phyloP scores from a whole-genome alignment of 768 basidiomycete species.

The Boletus bicolor region DNA sequence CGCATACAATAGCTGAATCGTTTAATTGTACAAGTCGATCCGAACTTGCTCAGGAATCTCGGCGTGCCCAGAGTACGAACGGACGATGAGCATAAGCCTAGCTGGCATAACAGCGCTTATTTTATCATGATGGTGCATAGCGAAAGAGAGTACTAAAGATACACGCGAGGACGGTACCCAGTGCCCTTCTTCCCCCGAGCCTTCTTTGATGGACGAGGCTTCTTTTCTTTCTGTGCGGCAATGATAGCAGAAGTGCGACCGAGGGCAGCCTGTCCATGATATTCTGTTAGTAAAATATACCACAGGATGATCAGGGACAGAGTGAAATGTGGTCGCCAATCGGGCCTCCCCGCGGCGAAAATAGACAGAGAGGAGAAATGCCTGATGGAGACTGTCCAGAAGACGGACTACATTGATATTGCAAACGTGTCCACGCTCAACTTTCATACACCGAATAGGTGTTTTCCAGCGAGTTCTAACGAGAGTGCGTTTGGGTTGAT shows the following conservation, averaged over 20 bases:
- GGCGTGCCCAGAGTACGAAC: background rate
- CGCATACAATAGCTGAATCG: background rate
- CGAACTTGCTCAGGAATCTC: conserved; percentile 1
- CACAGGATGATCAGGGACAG: conserved; percentile 32
- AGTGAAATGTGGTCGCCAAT: conserved; percentile 24
- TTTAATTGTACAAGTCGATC: conserved; percentile 22
- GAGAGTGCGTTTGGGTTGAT: conserved; percentile 57
- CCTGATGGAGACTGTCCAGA: conserved; percentile 21
- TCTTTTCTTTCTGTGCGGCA: conserved; percentile 68
- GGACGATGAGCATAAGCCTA: background rate
- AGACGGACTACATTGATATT: conserved; percentile 45
- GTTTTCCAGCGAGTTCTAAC: conserved; percentile 89
- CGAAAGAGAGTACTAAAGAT: conserved; percentile 20
- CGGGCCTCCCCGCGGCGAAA: conserved; percentile 30
- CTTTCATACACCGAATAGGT: conserved; percentile 65
- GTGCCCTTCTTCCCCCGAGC: conserved; percentile 62
- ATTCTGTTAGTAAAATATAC: conserved; percentile 42
- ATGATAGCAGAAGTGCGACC: conserved; percentile 74
- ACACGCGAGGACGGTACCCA: conserved; percentile 24
- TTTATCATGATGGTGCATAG: conserved; percentile 24
- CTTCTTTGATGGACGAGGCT: conserved; percentile 65
- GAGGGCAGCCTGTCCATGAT: conserved; percentile 56
- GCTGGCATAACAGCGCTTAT: conserved; percentile 10
- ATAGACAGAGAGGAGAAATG: conserved; percentile 29
- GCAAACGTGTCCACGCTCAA: conserved; percentile 94